These are phyloP conservation scores for Babesia ovis DNA, from an alignment of 169 alveolate species.

Conservation along the genomic window DNA sequence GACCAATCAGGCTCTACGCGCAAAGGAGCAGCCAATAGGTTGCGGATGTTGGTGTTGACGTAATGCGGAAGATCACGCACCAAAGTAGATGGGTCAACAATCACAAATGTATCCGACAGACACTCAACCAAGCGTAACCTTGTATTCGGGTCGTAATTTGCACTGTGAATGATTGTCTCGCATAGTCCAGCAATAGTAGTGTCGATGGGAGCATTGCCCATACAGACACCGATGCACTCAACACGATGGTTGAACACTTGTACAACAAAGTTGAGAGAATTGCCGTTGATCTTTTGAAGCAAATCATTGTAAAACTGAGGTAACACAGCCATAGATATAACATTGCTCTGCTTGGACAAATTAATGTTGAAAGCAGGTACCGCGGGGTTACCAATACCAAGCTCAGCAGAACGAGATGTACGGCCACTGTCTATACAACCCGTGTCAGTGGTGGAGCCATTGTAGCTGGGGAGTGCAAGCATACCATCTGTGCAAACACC, in stretches of 20 bases:
- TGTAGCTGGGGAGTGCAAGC: constrained; percentile 11
- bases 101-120: constrained; percentile 10
- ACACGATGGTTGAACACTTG: constrained; percentile 59
- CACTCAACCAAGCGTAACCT: constrained; percentile 30
- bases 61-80: constrained; percentile 56
- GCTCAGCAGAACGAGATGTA: background rate
- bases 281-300: constrained; percentile 11
- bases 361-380: background rate
- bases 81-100: constrained; percentile 31
- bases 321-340: constrained; percentile 44
- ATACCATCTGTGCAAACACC: background rate
- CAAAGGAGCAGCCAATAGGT: constrained; percentile 72
- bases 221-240: constrained; percentile 38
- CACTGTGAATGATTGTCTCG: background rate
- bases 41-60: constrained; percentile 49
- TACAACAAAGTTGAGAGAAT: constrained; percentile 30
- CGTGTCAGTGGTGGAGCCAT: background rate
- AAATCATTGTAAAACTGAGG: constrained; percentile 41
- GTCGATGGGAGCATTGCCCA: constrained; percentile 47
- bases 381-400: background rate
- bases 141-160: background rate
- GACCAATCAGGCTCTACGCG: constrained; percentile 78
- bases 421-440: constrained; percentile 1
- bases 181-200: constrained; percentile 43
- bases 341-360: constrained; percentile 11